Conservation (phyloP, 148 eudicot species). For the Spergularia bocconei region DNA sequence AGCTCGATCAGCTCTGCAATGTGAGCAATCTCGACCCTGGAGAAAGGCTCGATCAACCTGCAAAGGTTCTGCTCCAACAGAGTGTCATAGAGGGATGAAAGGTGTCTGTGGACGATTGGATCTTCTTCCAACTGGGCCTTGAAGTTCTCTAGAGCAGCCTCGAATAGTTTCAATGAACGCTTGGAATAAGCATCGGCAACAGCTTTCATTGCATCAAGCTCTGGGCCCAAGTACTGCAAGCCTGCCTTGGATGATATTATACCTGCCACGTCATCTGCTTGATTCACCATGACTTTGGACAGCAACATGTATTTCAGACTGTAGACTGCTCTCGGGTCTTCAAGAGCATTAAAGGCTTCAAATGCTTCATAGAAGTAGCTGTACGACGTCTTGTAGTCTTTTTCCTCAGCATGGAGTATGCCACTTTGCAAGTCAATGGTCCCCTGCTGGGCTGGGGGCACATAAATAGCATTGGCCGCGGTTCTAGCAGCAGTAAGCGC, state of each 20-base stretch:
- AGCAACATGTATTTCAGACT: constrained; percentile 50
- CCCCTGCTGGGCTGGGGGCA: constrained; percentile 54
- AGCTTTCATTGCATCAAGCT: constrained; percentile 54
- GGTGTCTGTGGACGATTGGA: constrained; percentile 49
- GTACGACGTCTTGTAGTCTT: constrained; percentile 48
- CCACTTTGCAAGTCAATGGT: constrained; percentile 51
- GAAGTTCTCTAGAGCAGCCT: constrained; percentile 39
- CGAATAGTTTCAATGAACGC: constrained; percentile 44
- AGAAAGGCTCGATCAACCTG: constrained; percentile 48
- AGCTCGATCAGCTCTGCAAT: constrained; percentile 45
- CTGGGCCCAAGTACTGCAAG: constrained; percentile 47
- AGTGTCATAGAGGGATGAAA: constrained; percentile 44
- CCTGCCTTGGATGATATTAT: constrained; percentile 51
- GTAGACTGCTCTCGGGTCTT: constrained; percentile 49
- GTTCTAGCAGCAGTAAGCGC: constrained; percentile 51
- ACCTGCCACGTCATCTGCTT: constrained; percentile 53
- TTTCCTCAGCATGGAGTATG: constrained; percentile 48
- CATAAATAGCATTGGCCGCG: constrained; percentile 52
- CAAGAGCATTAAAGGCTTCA: constrained; percentile 51
- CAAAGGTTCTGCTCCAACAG: constrained; percentile 51
- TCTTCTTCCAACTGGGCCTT: constrained; percentile 47
- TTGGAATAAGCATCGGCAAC: constrained; percentile 52
- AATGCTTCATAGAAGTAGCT: constrained; percentile 51
- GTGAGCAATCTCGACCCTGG: constrained; percentile 46
- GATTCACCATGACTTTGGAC: constrained; percentile 53